Base-by-base conservation (phyloP, 2,329 filamentous ascomycete genomes). In the Alternaria sp. region DNA sequence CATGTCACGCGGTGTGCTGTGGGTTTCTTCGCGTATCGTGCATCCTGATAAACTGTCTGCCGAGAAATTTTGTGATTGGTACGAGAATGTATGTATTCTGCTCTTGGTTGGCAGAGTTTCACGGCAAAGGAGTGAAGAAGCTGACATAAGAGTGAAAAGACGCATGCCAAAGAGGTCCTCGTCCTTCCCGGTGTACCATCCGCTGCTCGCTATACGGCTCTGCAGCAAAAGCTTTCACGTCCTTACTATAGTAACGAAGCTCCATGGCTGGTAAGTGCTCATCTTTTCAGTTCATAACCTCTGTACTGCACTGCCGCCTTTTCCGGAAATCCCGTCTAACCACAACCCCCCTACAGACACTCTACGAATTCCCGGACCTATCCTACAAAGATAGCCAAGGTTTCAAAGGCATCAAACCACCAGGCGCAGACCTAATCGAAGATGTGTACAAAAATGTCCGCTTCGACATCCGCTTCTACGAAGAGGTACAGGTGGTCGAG, bases 391-490 rank as follows among this genome's bases (percentile, higher is more conserved):
- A 64, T 16, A 67, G 45, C 0, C n/a, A 36, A 9, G 73, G 66
- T 28, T 77, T 76, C 57, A 64, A 62, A 11, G 54, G 65, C 2
- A 34, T 78, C 18, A 65, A 72, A 54, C 65, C 66, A 11, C 75
- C 73, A 0, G 49, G 53, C n/a, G 30, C 60, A 20, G 59, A 66
- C 18, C 40, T 75, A 7, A 48, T 74, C 12, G 59, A 70, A 9
- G 44, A 38, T 3, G 49, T 77, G 2, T 77, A 74, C 56, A 66
- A 55, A 54, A 68, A 74, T 38, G 62, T 64, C 22, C 54, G 67
- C 41, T 77, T 76, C 57, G 70, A 74, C 45, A 73, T 68, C 3
- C 57, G 72, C 30, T 77, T 75, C 50, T 75, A 68, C 36, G 62
- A 68, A 41, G 56, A 67, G 25, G 50, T 57, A 14, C 59, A 63